Base-by-base conservation (phyloP, 2,329 filamentous ascomycete genomes). In the Fusarium chaquense region DNA sequence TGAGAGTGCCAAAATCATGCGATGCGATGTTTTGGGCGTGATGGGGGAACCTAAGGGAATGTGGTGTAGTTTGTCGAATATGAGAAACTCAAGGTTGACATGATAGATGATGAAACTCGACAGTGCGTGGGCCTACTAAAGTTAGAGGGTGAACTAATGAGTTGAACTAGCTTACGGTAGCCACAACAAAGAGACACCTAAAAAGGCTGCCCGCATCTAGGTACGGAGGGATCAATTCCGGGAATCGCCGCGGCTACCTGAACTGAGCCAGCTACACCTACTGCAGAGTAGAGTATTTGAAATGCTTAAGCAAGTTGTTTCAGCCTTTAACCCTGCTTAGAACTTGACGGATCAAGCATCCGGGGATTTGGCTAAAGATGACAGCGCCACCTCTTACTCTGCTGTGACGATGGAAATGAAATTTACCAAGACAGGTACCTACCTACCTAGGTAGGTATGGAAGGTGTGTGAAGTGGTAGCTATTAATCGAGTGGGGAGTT, bases 81-180 rank as follows among this genome's bases (percentile, higher is more conserved):
- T 61, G 62, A 66, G 50, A 69, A 59, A 60, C 52, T 55, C 24
- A 28, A 61, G 49, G 41, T 47, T 18, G 41, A 70, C 38, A 54
- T 69, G 66, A 69, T 52, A 69, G 58, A 67, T 69, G 66, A 70
- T 69, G 51, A 70, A 67, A 57, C 41, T 46, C 26, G 36, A 45
- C 46, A 47, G 41, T 33, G 49, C 49, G 49, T 52, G 49, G n/a
- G 22, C n/a, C 35, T 51, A 51, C 49, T 51, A 51, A 40, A 28
- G 49, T 51, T 28, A 51, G 33, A 51, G 49, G 49, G 49, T 30
- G 35, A 40, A 26, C 49, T 51, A 40, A 51, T 51, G 30, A 51
- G 18, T 51, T 30, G 26, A 35, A 22, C 35, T 36, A 40, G 49
- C 22, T 15, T n/a, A 35, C 24, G 9, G 49, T 40, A 51, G 35